Base-by-base conservation (phyloP, 1,284 basidiomycete genomes). In the Sporisorium exsertum region DNA sequence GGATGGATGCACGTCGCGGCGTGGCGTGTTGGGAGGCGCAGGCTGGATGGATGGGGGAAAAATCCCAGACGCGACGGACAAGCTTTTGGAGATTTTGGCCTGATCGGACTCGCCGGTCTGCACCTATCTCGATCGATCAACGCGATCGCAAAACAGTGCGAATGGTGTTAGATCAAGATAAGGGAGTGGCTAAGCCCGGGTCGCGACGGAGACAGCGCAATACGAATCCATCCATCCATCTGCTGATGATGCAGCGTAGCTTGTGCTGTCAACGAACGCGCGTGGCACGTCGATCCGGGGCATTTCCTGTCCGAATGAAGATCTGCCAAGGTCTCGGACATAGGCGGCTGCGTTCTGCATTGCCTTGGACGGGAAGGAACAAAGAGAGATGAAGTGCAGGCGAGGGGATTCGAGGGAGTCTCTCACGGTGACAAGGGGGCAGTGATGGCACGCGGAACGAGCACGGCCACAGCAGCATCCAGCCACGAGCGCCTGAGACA, bases 1-100 rank as follows among this genome's bases (percentile, higher is more conserved):
- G 69, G 69, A 71, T 69, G 68, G 58, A 71, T 70, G 61, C 45
- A 64, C 42, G 54, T 50, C 51, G 50, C 43, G 50, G 56, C 51
- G 64, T 35, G 51, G 43, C 22, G 50, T 35, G 13, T 27, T 27
- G 52, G 5, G 45, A 24, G 43, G 20, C 20, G 45, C 45, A 47
- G 45, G 8, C 5, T 8, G 24, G 22, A 18, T 26, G 24, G 15
- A 6, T 20, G n/a, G 27, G 8, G 37, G 16, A 13, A 42, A 51
- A 42, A 42, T 26, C n/a, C 27, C 18, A 12, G 37, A 58, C 57
- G 57, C 57, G 57, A 58, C 57, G 35, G 47, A 32, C 27, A 20
- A 8, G 10, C n/a, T n/a, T 32, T n/a, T 15, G n/a, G 24, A 47
- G 57, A n/a, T 35, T 20, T 46, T 29, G 54, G 18, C 29, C 15